phyloP scores from a whole-genome alignment of 768 basidiomycete species.

The Termitomyces sp. region DNA sequence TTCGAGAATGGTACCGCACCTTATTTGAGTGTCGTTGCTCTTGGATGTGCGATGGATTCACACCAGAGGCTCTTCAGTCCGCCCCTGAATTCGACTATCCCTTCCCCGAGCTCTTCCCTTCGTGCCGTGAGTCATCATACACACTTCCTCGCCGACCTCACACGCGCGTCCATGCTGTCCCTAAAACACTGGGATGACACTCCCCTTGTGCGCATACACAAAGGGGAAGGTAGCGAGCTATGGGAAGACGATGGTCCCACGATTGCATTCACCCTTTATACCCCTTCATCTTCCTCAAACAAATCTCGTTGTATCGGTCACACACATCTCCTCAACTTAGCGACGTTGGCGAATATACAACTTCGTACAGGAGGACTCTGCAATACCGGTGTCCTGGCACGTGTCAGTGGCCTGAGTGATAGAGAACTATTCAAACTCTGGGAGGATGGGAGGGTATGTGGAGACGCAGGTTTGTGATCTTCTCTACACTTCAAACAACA shows the following conservation, averaged over 20 bases:
- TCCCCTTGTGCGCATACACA: constrained; percentile 7
- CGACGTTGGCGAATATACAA: constrained; percentile 11
- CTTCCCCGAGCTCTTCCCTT: constrained; percentile 2
- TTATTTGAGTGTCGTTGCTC: constrained; percentile 7
- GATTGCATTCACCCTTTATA: constrained; percentile 10
- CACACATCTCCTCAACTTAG: constrained; percentile 6
- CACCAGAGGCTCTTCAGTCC: constrained; percentile 8
- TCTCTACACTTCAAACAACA: too few species aligned
- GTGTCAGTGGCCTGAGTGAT: constrained; percentile 7
- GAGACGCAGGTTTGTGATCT: constrained; percentile 8
- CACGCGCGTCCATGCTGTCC: neutral
- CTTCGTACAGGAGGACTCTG: constrained; percentile 12
- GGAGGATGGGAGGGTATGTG: constrained; percentile 11
- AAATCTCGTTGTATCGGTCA: constrained; percentile 5
- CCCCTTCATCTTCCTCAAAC: constrained; percentile 1
- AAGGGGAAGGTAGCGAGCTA: constrained; percentile 8
- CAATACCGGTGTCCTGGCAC: constrained; percentile 11
- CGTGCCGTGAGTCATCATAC: constrained; percentile 7
- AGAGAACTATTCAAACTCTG: constrained; percentile 6
- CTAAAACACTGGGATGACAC: constrained; percentile 9
- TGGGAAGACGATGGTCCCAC: constrained; percentile 13
- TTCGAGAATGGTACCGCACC: constrained; percentile 12
- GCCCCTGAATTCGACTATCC: neutral
- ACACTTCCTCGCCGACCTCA: constrained; percentile 1
- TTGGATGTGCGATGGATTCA: constrained; percentile 7